A percentile compares a stretch with the other conserved stretches of the same genome.
Evolutionary conservation across 2,329 filamentous ascomycete genomes (phyloP).

Genomic region (Colletotrichum sansevieriae): DNA sequence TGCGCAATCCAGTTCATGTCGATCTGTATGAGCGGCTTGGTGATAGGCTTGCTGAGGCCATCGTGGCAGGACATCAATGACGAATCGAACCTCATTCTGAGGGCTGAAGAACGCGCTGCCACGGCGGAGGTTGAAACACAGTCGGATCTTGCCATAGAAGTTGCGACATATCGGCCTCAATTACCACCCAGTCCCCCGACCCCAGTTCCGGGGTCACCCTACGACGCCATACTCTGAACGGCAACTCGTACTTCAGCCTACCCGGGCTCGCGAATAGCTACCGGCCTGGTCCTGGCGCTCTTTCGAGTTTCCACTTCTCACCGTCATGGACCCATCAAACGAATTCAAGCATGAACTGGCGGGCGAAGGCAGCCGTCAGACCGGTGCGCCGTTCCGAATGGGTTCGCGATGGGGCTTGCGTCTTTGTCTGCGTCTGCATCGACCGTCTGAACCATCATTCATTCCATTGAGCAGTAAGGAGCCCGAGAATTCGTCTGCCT

Average conservation of each 20-base stretch:
- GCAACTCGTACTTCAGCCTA: conserved; percentile 22
- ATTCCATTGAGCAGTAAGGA: conserved; percentile 13
- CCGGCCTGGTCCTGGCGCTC: conserved; percentile 22
- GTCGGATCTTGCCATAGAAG: not conserved
- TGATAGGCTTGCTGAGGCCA: conserved; percentile 17
- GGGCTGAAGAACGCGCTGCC: conserved; percentile 1
- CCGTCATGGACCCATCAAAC: conserved; percentile 13
- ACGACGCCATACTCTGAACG: conserved; percentile 9
- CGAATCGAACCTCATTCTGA: not conserved
- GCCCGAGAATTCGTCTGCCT: conserved; percentile 39
- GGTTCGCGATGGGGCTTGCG: conserved; percentile 23
- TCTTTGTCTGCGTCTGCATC: not conserved
- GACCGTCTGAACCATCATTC: not conserved
- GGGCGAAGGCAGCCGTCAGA: conserved; percentile 31
- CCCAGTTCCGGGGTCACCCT: conserved; percentile 19
- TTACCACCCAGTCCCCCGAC: conserved; percentile 2
- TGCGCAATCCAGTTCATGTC: conserved; percentile 4
- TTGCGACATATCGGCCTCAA: conserved; percentile 11
- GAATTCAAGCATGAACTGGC: conserved; percentile 9
- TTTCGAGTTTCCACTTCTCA: conserved; percentile 10
- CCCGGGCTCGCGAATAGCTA: conserved; percentile 11
- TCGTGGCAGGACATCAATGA: not conserved
- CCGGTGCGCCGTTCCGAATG: conserved; percentile 25
- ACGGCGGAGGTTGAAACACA: conserved; percentile 26
- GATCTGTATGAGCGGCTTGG: conserved; percentile 2